These are phyloP conservation scores for Plenodomus biglobosus DNA, from an alignment of 2,329 filamentous ascomycete genomes.

Conservation along the genomic window DNA sequence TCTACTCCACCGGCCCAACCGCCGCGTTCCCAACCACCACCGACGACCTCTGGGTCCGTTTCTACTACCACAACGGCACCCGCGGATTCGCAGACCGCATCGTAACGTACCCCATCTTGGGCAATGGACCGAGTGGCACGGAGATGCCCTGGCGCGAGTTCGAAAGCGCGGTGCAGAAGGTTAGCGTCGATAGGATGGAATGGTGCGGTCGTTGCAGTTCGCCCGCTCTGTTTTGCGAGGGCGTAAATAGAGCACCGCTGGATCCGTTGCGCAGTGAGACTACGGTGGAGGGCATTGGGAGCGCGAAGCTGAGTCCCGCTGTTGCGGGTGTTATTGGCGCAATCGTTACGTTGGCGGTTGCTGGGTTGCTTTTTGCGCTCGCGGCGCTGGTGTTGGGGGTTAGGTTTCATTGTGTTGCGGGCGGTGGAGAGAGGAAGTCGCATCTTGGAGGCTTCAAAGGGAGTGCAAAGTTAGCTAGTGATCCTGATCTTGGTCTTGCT, in stretches of 20 bases:
- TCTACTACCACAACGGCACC: constrained; percentile 61
- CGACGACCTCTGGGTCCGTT: constrained; percentile 56
- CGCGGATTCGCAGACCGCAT: constrained; percentile 39
- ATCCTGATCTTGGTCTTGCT: constrained; percentile 54
- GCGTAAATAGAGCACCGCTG: constrained; percentile 34
- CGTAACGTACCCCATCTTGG: constrained; percentile 54
- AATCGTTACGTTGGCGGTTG: constrained; percentile 52
- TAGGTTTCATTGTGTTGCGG: constrained; percentile 46
- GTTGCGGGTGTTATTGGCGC: constrained; percentile 61
- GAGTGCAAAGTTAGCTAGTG: constrained; percentile 55
- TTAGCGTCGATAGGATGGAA: constrained; percentile 50
- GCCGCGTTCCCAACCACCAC: constrained; percentile 43
- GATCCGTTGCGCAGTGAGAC: not conserved
- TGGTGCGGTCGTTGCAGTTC: constrained; percentile 58
- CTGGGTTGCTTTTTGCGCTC: constrained; percentile 46
- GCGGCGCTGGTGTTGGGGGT: constrained; percentile 51
- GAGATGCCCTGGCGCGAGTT: constrained; percentile 57
- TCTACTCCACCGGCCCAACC: constrained; percentile 49
- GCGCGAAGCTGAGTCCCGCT: constrained; percentile 42
- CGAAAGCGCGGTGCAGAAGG: constrained; percentile 45
- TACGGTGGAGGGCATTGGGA: not conserved
- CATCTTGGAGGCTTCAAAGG: constrained; percentile 60
- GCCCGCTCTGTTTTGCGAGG: constrained; percentile 54
- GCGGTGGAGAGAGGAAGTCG: constrained; percentile 33
- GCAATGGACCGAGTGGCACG: constrained; percentile 48